Evolutionary conservation across 768 basidiomycete genomes (phyloP).

Genomic region (Leccinum imitatum): DNA sequence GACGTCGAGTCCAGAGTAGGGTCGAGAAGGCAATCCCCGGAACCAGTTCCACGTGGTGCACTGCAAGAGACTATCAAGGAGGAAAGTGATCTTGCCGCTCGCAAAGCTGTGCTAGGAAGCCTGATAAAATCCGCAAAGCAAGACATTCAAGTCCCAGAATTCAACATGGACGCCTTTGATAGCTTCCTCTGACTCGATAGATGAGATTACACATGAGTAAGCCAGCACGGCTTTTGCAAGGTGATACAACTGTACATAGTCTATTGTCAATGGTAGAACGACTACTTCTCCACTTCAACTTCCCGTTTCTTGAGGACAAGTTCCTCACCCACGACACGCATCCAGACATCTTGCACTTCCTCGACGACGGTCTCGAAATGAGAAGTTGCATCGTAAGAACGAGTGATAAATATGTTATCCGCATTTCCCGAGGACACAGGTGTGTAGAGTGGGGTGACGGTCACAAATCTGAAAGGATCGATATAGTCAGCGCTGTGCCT

Average conservation of each 20-base stretch:
- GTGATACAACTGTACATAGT: constrained; percentile 11
- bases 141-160: constrained; percentile 82
- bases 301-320: constrained; percentile 90
- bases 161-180: constrained; percentile 78
- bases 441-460: constrained; percentile 83
- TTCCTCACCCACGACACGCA: constrained; percentile 73
- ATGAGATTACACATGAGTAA: constrained; percentile 2
- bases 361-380: constrained; percentile 99
- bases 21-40: constrained; percentile 55
- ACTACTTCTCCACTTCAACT: constrained; percentile 55
- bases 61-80: constrained; percentile 39
- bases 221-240: constrained; percentile 9
- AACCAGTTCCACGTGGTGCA: constrained; percentile 21
- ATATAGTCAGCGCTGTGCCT: constrained; percentile 10
- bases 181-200: constrained; percentile 9
- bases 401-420: constrained; percentile 96
- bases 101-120: constrained; percentile 75
- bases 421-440: constrained; percentile 77
- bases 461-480: constrained; percentile 68
- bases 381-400: constrained; percentile 96
- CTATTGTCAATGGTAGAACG: constrained; percentile 4
- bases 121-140: constrained; percentile 91
- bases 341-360: constrained; percentile 96
- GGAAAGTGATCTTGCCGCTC: constrained; percentile 58
- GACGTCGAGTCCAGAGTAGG: constrained; percentile 64